A percentile compares a stretch with the other conserved stretches of the same genome.
Conservation (phyloP, 202 grass and related monocot species). For the Brachypodium distachyon region DNA sequence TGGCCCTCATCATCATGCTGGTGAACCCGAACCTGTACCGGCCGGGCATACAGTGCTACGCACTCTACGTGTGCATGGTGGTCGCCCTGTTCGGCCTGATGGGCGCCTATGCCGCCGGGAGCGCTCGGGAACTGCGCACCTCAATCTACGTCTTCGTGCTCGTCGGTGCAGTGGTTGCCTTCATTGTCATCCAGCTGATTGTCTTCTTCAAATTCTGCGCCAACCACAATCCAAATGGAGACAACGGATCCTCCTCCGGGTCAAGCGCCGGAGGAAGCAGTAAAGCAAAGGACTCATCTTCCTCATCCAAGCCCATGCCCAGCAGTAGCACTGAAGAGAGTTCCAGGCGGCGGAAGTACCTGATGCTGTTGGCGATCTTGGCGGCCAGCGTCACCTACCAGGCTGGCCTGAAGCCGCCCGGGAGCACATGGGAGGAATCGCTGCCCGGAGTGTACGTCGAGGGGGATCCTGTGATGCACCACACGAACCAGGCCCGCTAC, state of each 20-base stretch:
- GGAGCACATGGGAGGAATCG: slow-evolving; percentile 6
- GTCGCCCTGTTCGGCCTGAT: slow-evolving; percentile 18
- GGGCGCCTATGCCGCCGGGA: slow-evolving; percentile 29
- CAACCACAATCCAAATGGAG: no score
- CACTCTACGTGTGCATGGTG: slow-evolving; percentile 1
- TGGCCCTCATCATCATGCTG: slow-evolving; percentile 27
- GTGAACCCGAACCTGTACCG: slow-evolving; percentile 12
- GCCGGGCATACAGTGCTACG: neutral
- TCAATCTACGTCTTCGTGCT: slow-evolving; percentile 31
- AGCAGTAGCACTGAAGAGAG: no score
- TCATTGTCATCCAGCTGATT: neutral
- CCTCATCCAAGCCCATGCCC: neutral
- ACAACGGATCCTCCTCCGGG: neutral
- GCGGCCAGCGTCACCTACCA: slow-evolving; percentile 31
- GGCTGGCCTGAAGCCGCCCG: slow-evolving; percentile 32
- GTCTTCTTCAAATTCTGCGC: neutral
- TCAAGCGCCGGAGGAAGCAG: neutral
- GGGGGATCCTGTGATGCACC: neutral
- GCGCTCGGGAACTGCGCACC: neutral
- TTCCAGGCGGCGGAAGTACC: neutral
- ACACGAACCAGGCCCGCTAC: neutral
- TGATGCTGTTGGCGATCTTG: slow-evolving; percentile 34
- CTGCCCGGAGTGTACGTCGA: no score
- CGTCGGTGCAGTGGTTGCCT: slow-evolving; percentile 12
- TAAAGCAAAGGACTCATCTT: neutral